Conservation (phyloP, 2,329 filamentous ascomycete species). For the Aspergillus arachidicola region DNA sequence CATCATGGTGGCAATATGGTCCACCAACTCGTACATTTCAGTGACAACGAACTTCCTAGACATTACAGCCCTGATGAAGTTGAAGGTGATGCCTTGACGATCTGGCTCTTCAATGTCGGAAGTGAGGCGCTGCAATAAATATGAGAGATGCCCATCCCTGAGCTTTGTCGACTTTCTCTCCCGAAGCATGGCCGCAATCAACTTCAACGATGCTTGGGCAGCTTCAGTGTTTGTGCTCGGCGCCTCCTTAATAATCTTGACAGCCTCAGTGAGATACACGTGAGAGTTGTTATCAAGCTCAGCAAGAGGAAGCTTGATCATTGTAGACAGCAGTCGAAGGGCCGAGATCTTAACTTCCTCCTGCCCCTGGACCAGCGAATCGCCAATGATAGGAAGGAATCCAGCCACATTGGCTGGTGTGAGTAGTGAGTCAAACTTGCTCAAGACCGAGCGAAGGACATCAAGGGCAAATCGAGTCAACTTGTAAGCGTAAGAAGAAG, state of each 20-base stretch:
- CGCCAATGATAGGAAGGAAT: conserved; percentile 86
- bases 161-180: conserved; percentile 76
- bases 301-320: conserved; percentile 79
- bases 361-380: conserved; percentile 78
- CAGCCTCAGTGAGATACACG: conserved; percentile 82
- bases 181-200: conserved; percentile 80
- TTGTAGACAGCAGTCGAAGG: conserved; percentile 79
- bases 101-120: conserved; percentile 91
- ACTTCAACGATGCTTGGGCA: conserved; percentile 83
- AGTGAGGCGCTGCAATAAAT: conserved; percentile 78
- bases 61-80: conserved; percentile 85
- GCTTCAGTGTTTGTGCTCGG: conserved; percentile 80
- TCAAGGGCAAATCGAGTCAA: conserved; percentile 86
- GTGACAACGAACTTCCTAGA: conserved; percentile 83
- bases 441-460: conserved; percentile 79
- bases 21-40: conserved; percentile 85
- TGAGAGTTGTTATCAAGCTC: conserved; percentile 70
- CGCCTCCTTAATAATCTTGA: conserved; percentile 75
- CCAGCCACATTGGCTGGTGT: conserved; percentile 78
- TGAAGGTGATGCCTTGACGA: conserved; percentile 90
- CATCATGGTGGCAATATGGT: conserved; percentile 89
- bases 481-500: conserved; percentile 82
- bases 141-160: conserved; percentile 79
- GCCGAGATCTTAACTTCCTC: conserved; percentile 92
- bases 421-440: conserved; percentile 79